These are phyloP conservation scores for Candida orba DNA, from an alignment of 805 yeast genomes.

Conservation along the genomic window DNA sequence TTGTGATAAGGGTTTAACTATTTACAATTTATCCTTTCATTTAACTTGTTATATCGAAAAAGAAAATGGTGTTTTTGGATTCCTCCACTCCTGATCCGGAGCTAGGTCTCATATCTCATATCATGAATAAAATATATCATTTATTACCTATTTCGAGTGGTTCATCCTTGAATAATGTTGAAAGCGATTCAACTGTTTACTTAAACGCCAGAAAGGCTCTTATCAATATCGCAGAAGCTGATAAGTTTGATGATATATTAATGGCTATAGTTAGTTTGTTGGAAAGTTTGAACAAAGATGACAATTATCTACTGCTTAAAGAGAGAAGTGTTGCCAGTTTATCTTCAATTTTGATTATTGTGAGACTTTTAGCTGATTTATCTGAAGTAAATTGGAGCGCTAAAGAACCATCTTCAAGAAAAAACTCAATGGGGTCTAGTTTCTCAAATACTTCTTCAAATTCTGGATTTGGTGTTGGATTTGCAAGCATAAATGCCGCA, in stretches of 20 bases:
- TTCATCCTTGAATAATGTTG: conserved; percentile 28
- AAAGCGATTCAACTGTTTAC: conserved; percentile 27
- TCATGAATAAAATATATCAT: conserved; percentile 27
- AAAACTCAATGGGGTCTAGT: conserved; percentile 18
- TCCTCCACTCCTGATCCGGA: conserved; percentile 2
- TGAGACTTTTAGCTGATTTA: conserved; percentile 35
- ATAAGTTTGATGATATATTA: conserved; percentile 26
- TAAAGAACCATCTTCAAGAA: conserved; percentile 19
- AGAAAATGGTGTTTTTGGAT: conserved; percentile 6
- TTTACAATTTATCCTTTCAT: neutral
- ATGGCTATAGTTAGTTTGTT: conserved; percentile 20
- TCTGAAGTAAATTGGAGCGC: conserved; percentile 34
- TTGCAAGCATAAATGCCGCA: conserved; percentile 27
- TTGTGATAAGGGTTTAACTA: conserved; percentile 1
- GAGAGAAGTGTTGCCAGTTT: conserved; percentile 24
- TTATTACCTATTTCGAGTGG: conserved; percentile 33
- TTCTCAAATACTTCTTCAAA: conserved; percentile 15
- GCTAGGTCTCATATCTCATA: conserved; percentile 27
- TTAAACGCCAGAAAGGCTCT: conserved; percentile 29
- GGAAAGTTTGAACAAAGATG: conserved; percentile 24
- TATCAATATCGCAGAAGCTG: conserved; percentile 23
- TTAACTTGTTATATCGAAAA: no score
- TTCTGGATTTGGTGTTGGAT: conserved; percentile 23
- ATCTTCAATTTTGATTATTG: conserved; percentile 29
- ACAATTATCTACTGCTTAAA: conserved; percentile 19